Conservation (phyloP, 441 rosid genomes). For the Populus trichocarpa region DNA sequence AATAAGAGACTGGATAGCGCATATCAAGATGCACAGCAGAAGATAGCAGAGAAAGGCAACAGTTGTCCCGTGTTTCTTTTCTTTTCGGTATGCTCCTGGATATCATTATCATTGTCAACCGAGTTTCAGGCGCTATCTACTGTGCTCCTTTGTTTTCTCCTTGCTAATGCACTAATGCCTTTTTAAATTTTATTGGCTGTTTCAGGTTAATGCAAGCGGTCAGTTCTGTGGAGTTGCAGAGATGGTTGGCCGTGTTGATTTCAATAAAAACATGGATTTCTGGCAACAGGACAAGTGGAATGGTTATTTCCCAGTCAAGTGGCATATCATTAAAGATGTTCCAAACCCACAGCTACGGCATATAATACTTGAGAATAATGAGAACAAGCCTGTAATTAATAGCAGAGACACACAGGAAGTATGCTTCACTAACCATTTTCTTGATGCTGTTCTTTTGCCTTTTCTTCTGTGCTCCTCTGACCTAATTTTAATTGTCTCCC, state of each 20-base stretch:
- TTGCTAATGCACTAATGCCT: background rate
- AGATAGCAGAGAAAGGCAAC: conserved; percentile 37
- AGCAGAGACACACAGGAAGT: conserved; percentile 93
- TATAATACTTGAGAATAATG: conserved; percentile 65
- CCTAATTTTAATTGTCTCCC: background rate
- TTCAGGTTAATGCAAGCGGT: conserved; percentile 88
- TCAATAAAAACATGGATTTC: conserved; percentile 46
- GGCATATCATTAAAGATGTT: conserved; percentile 85
- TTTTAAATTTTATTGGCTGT: background rate
- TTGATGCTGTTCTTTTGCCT: conserved; percentile 37
- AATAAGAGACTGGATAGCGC: conserved; percentile 69
- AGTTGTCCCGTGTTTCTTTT: conserved; percentile 64
- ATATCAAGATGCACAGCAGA: conserved; percentile 56
- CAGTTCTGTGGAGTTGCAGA: conserved; percentile 93
- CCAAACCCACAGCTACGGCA: conserved; percentile 61
- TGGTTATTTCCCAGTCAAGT: conserved; percentile 81
- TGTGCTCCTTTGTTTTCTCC: background rate
- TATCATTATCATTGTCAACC: background rate
- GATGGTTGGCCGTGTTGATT: conserved; percentile 83
- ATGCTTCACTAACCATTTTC: background rate
- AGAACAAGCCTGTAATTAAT: conserved; percentile 70
- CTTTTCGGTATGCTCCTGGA: conserved; percentile 48
- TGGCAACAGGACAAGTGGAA: conserved; percentile 55
- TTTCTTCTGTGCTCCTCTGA: background rate
- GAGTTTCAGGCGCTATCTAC: conserved; percentile 1